Evolutionary conservation across 139 green algal species (phyloP), one percentile per base, ranked within the genome.

Genomic region (Micractinium sp.): DNA sequence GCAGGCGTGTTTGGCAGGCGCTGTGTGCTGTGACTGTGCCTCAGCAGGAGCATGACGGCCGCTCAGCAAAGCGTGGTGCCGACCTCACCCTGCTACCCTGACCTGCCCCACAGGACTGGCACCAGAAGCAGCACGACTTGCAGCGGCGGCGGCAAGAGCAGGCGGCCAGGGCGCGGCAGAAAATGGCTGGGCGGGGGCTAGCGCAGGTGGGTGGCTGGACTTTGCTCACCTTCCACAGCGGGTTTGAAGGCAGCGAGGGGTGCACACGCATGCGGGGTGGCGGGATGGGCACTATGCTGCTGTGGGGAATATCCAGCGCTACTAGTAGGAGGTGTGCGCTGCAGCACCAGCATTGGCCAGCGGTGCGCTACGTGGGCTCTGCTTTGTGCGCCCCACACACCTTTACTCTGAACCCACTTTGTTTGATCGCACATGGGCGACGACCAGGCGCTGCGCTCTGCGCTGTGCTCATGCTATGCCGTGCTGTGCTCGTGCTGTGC

Each of bases 161-260:
- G 83, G 83, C 83, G 20, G 83, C 83, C 15, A 38, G 67, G 5
- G 89, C 89, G 78, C 56, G 89, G 77, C 78, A 69, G 41, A 91
- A 91, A 35, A 82, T 91, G 77, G 85, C 85, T 22, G 53, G 27
- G 1, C 63, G 83, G 0, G 83, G 83, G 29, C 78, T 84, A 31
- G 78, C 78, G 47, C 78, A 84, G 78, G 78, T 67, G 41, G 39
- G 76, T 56, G 47, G 47, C 9, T 5, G 9, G 22, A 22, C 23
- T 23, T 14, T 47, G 71, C 71, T 19, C 1, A 75, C 2, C 22
- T 75, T 2, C 1, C 73, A 25, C 29, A 41, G 31, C 27, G 29
- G 69, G 27, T 77, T 4, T 2, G 4, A 14, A 39, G 15, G 73
- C 31, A 22, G 63, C 63, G 14, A 71, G 7, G 63, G 63, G 9